Evolutionary conservation across 495 filamentous ascomycete genomes (phyloP).

Genomic region (Penicillium paradoxum): DNA sequence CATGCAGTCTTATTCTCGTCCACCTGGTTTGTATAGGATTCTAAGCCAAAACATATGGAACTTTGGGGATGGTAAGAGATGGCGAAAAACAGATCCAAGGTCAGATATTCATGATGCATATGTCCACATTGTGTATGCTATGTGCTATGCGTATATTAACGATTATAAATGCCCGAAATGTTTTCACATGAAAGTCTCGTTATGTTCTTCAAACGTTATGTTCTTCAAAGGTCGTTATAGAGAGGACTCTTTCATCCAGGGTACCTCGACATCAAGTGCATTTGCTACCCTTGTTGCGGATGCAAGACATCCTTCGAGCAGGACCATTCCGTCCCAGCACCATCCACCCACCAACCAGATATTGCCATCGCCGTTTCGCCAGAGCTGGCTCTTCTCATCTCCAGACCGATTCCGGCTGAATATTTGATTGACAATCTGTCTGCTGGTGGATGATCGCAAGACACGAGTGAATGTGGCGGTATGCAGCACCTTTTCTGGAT

Average conservation of each 20-base stretch:
- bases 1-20: constrained; percentile 6
- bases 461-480: constrained; percentile 29
- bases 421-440: constrained; percentile 30
- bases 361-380: constrained; percentile 47
- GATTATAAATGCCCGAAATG: neutral
- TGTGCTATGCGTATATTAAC: constrained; percentile 4
- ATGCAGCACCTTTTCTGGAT: constrained; percentile 26
- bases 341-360: constrained; percentile 53
- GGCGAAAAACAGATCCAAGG: too few species aligned
- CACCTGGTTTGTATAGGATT: constrained; percentile 8
- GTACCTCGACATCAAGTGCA: constrained; percentile 45
- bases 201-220: neutral
- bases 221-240: neutral
- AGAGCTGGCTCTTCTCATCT: constrained; percentile 14
- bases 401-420: constrained; percentile 17
- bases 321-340: constrained; percentile 63
- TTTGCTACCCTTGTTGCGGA: constrained; percentile 49
- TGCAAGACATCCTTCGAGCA: constrained; percentile 54
- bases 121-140: neutral
- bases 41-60: neutral
- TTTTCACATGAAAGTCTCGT: neutral
- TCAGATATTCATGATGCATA: neutral
- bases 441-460: constrained; percentile 29
- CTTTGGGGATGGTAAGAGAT: too few species aligned
- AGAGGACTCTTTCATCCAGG: constrained; percentile 18